Conservation (phyloP, 805 yeast genomes). For the Metschnikowia lachancei region DNA sequence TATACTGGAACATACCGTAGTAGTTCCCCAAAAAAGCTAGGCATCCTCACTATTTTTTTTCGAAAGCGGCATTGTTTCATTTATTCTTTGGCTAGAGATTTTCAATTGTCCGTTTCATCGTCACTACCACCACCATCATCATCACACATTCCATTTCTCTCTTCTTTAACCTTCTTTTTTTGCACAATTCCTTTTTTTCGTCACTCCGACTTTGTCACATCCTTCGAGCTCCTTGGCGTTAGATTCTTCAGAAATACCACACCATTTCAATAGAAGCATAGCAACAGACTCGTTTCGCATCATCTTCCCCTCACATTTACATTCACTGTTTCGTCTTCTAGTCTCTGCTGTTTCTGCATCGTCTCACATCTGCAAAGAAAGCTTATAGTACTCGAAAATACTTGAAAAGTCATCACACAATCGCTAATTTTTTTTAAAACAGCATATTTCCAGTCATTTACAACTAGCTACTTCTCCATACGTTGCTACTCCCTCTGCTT, state of each 20-base stretch:
- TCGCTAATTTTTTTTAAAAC: background rate
- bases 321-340: background rate
- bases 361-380: background rate
- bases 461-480: background rate
- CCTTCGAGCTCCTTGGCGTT: background rate
- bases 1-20: conserved; percentile 10
- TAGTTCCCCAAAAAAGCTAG: conserved; percentile 6
- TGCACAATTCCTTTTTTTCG: conserved; percentile 6
- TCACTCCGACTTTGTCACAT: conserved; percentile 7
- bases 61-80: conserved; percentile 6
- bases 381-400: background rate
- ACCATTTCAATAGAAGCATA: background rate
- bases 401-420: background rate
- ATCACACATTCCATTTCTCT: background rate
- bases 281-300: background rate
- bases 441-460: background rate
- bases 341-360: background rate
- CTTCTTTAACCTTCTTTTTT: conserved; percentile 3
- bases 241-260: background rate
- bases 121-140: background rate
- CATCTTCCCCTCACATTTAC: background rate
- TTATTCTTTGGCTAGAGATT: background rate
- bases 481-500: background rate
- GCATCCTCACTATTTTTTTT: conserved; percentile 5
- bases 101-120: conserved; percentile 4